A percentile compares a stretch with the other conserved stretches of the same genome.
Evolutionary conservation across 2,329 filamentous ascomycete species (phyloP).

Genomic region (Botryosphaeria dothidea): DNA sequence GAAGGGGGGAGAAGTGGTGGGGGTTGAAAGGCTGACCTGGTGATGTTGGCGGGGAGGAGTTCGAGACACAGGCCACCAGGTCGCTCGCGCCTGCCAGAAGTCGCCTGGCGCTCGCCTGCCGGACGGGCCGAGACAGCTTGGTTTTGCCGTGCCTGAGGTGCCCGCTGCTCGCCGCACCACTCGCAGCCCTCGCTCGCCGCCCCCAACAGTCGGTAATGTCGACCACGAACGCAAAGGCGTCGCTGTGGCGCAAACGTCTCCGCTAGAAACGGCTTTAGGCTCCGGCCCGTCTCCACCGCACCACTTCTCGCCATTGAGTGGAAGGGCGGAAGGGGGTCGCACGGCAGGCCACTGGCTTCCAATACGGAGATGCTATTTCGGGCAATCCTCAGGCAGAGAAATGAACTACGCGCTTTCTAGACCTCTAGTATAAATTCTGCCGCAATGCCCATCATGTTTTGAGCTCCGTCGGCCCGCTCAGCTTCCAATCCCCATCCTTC

Average conservation of each 20-base stretch:
- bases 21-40: not conserved
- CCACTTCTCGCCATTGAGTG: not conserved
- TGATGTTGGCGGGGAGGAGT: not conserved
- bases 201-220: slow-evolving; percentile 10
- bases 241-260: not conserved
- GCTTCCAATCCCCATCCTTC: not conserved
- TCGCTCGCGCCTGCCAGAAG: slow-evolving; percentile 5
- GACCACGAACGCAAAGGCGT: not conserved
- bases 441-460: not conserved
- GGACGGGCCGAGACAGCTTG: slow-evolving; percentile 7
- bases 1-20: not conserved
- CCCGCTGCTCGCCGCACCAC: not conserved
- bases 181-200: not conserved
- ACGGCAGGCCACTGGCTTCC: not conserved
- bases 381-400: not conserved
- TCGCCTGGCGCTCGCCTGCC: slow-evolving; percentile 7
- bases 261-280: not conserved
- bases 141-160: not conserved
- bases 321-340: not conserved
- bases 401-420: not conserved
- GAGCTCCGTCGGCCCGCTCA: not conserved
- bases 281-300: slow-evolving; percentile 11
- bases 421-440: not conserved
- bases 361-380: not conserved
- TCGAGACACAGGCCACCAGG: not conserved